Evolutionary conservation across 768 basidiomycete genomes (phyloP).

Genomic region (Leccinum uliginosum): DNA sequence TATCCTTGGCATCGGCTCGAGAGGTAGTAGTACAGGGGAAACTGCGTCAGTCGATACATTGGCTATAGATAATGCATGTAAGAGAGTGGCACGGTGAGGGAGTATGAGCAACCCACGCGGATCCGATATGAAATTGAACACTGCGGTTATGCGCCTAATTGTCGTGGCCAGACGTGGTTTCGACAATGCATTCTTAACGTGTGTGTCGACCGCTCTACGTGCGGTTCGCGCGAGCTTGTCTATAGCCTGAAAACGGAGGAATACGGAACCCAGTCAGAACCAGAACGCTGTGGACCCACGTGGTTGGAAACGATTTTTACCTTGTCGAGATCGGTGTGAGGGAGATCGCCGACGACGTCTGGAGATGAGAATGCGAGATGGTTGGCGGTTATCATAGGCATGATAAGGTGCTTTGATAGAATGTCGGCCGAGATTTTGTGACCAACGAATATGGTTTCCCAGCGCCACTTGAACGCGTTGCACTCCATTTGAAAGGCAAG

Average conservation of each 20-base stretch:
- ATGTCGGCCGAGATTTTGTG: constrained; percentile 64
- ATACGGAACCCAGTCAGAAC: constrained; percentile 2
- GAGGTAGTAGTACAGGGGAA: constrained; percentile 38
- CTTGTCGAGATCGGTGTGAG: constrained; percentile 62
- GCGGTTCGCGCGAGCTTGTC: constrained; percentile 70
- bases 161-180: constrained; percentile 65
- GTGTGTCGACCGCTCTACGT: constrained; percentile 63
- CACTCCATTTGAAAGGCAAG: constrained; percentile 58
- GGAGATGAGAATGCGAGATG: constrained; percentile 64
- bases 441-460: constrained; percentile 69
- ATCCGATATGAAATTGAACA: constrained; percentile 62
- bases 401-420: constrained; percentile 72
- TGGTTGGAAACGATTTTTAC: constrained; percentile 30
- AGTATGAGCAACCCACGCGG: constrained; percentile 48
- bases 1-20: constrained; percentile 15
- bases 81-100: constrained; percentile 3
- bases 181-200: constrained; percentile 66
- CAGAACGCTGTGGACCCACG: constrained; percentile 1
- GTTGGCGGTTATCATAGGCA: constrained; percentile 68
- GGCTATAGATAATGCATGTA: constrained; percentile 38
- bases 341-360: constrained; percentile 51
- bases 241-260: constrained; percentile 42
- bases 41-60: constrained; percentile 44
- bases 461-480: constrained; percentile 68
- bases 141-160: constrained; percentile 65